Evolutionary conservation across 2,329 filamentous ascomycete species (phyloP).

Genomic region (Penicillium psychrosexuale): DNA sequence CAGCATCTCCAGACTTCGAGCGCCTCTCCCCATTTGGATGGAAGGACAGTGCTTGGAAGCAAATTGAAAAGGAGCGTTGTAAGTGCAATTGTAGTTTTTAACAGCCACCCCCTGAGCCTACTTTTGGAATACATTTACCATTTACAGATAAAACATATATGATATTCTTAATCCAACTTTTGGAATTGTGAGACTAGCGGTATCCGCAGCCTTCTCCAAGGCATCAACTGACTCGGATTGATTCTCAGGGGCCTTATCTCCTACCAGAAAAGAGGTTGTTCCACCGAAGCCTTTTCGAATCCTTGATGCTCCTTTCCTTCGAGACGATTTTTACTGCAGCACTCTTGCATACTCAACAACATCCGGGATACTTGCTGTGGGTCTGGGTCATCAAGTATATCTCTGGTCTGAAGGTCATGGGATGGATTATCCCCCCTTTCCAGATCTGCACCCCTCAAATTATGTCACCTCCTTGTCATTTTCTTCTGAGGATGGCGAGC

Average conservation of each 20-base stretch:
- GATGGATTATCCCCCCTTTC: constrained; percentile 58
- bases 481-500: constrained; percentile 72
- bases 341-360: constrained; percentile 78
- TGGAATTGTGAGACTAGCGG: background rate
- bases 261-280: constrained; percentile 46
- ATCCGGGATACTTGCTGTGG: constrained; percentile 75
- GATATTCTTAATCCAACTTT: background rate
- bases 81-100: constrained; percentile 22
- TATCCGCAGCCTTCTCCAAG: background rate
- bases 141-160: constrained; percentile 5
- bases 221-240: constrained; percentile 13
- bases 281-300: constrained; percentile 79
- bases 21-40: constrained; percentile 35
- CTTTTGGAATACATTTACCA: constrained; percentile 5
- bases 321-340: constrained; percentile 95
- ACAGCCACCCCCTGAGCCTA: background rate
- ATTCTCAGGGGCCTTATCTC: constrained; percentile 25
- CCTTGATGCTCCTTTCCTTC: constrained; percentile 81
- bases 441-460: constrained; percentile 47
- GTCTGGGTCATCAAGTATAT: constrained; percentile 74
- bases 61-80: constrained; percentile 32
- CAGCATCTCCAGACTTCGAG: constrained; percentile 29
- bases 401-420: constrained; percentile 79
- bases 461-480: constrained; percentile 85
- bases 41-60: constrained; percentile 41